A percentile compares a stretch with the other conserved stretches of the same genome.
Conservation (phyloP, 164 flowering plant species). For the Santalum album region DNA sequence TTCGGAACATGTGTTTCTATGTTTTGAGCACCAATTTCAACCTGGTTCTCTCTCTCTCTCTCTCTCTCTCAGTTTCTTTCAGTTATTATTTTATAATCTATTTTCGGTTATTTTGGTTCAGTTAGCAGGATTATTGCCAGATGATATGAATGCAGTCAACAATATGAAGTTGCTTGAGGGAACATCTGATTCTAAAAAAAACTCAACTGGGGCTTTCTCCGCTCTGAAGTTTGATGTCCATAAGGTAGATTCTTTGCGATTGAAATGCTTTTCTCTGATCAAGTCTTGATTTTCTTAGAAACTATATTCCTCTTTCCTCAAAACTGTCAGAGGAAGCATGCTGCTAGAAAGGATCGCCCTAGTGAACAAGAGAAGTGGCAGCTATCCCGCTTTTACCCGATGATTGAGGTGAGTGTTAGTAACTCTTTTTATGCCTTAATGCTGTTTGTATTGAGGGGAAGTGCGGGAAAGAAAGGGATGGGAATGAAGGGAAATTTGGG, state of each 20-base stretch:
- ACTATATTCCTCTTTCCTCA: neutral
- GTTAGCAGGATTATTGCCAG: conserved; percentile 70
- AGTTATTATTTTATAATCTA: too few relatives aligned
- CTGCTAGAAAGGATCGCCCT: conserved; percentile 67
- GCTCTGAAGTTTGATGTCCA: conserved; percentile 80
- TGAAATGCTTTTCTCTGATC: neutral
- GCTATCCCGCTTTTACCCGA: conserved; percentile 82
- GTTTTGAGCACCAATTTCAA: too few relatives aligned
- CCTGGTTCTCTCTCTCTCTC: too few relatives aligned
- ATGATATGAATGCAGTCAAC: conserved; percentile 78
- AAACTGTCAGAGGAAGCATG: conserved; percentile 49
- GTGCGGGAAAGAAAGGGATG: too few relatives aligned
- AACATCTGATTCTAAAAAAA: conserved; percentile 50
- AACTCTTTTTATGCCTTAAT: too few relatives aligned
- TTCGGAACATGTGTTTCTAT: too few relatives aligned
- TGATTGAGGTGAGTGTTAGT: conserved; percentile 73
- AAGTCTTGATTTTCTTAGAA: neutral
- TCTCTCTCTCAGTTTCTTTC: too few relatives aligned
- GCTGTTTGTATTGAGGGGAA: too few relatives aligned
- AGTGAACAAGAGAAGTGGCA: conserved; percentile 83
- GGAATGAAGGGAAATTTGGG: too few relatives aligned
- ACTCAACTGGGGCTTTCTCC: conserved; percentile 52
- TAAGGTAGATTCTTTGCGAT: conserved; percentile 37
- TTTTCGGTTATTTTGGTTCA: conserved; percentile 20
- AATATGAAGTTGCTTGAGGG: conserved; percentile 72